Evolutionary conservation across 2,329 filamentous ascomycete species (phyloP), one percentile per base, ranked within the genome.

Genomic region (Gaeumannomyces sp.): DNA sequence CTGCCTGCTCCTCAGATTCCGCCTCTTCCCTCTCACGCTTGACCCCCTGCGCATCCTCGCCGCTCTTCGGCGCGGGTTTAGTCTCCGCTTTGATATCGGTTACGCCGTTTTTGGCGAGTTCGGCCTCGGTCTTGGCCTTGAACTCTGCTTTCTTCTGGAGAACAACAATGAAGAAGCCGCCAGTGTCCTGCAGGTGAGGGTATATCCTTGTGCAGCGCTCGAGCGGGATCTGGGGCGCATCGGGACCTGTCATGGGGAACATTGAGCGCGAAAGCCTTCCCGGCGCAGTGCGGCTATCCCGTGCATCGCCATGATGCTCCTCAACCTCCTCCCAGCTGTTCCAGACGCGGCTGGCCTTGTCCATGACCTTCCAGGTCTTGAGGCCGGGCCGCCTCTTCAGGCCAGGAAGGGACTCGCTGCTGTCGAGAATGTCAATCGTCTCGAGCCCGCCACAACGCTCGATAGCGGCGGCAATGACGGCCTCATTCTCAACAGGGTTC

Each of bases 401-500:
- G 7, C 86, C 85, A 11, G 91, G 89, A 19, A 99, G 83, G 73
- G 90, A 83, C 69, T 91, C 83, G 73, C 87, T 90, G 77, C 90
- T 95, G 76, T 97, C 92, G 65, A 98, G 76, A 59, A 99, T 88
- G 69, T 90, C 85, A 62, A 99, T 90, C 73, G 93, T 95, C 19
- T 84, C 82, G 4, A 86, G 78, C 3, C 95, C 95, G 67, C 95
- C 95, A 72, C 93, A 98, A 65, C 93, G 86, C 71, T 93, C 90
- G 70, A 99, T 93, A 14, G 95, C 95, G 31, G 90, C 89, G 1
- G 91, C 88, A 66, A 99, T 82, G 22, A 98, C 93, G 8, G 95
- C 89, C 78, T 99, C 95, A 73, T 99, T 97, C 80, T 99, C 95
- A 33, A 98, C 87, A 0, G 95, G 95, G 78, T 99, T 99, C 91